These are phyloP conservation scores for Cladosporium sp. DNA, from an alignment of 2,329 filamentous ascomycete genomes.

Conservation along the genomic window DNA sequence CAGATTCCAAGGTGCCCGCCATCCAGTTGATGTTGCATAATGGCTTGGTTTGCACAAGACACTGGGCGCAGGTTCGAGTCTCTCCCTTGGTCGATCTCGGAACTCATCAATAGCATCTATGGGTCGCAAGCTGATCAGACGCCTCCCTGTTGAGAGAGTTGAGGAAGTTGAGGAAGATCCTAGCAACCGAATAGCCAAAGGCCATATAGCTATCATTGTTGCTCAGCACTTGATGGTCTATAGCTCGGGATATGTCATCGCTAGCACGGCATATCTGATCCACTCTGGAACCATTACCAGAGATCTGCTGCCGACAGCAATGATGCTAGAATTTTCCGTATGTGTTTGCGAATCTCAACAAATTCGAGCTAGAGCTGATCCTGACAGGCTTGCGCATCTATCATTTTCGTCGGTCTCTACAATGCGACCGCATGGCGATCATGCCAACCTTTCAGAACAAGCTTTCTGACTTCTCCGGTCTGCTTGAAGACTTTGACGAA, in stretches of 20 bases:
- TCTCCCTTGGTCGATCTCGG: neutral
- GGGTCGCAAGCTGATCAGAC: slow-evolving; percentile 5
- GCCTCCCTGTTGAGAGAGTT: neutral
- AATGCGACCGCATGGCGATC: neutral
- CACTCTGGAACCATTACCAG: slow-evolving; percentile 18
- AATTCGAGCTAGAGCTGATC: neutral
- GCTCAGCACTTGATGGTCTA: slow-evolving; percentile 25
- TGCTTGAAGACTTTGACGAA: slow-evolving; percentile 15
- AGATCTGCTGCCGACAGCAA: slow-evolving; percentile 15
- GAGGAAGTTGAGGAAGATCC: slow-evolving; percentile 10
- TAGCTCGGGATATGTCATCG: slow-evolving; percentile 22
- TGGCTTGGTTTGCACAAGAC: neutral
- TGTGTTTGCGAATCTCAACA: neutral
- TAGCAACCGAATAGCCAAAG: neutral
- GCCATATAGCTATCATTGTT: slow-evolving; percentile 19
- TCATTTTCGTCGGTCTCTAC: neutral
- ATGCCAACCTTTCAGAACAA: neutral
- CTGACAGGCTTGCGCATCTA: neutral
- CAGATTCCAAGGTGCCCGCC: neutral
- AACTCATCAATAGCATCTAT: neutral
- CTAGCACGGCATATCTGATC: slow-evolving; percentile 23
- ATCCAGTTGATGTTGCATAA: neutral
- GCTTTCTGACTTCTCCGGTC: neutral
- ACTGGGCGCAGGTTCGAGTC: neutral
- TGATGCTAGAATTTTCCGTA: slow-evolving; percentile 11